Conservation (phyloP, 208 protist genomes). For the Acanthamoeba royreba region DNA sequence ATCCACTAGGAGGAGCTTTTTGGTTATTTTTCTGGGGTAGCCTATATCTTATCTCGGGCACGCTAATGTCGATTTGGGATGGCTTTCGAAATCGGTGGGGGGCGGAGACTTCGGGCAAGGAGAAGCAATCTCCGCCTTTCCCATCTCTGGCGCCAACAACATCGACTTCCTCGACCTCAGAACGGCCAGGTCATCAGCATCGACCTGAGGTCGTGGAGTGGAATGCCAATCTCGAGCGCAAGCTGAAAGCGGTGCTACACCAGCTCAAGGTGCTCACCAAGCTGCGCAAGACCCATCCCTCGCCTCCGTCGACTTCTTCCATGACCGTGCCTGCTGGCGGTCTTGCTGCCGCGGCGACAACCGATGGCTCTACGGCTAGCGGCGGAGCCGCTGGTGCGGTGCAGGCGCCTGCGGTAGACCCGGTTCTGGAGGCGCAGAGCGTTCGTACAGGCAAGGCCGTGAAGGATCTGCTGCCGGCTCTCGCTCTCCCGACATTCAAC, state of each 20-base stretch:
- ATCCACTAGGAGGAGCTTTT: no score
- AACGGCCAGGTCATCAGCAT: no score
- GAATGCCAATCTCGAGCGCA: background rate
- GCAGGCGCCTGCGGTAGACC: background rate
- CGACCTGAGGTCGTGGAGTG: background rate
- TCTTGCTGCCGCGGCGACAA: background rate
- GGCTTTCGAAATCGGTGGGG: background rate
- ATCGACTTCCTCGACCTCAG: background rate
- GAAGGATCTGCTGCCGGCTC: background rate
- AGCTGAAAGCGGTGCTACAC: background rate
- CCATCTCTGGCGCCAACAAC: background rate
- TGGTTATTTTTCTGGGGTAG: no score
- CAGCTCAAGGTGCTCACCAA: conserved; percentile 32
- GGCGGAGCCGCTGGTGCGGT: background rate
- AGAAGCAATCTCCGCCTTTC: background rate
- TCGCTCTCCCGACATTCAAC: background rate
- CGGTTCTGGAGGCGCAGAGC: background rate
- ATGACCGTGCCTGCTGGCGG: background rate
- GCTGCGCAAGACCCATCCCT: background rate
- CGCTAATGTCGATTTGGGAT: conserved; percentile 16
- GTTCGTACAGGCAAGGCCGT: background rate
- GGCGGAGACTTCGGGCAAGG: background rate
- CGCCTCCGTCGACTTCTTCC: background rate
- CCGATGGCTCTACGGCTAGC: background rate
- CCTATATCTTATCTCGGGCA: no score